Percentiles rank a stretch among this genome's conserved stretches.
These are phyloP conservation scores for Phytophthora colocasiae DNA, from an alignment of 352 stramenopile genomes.

Conservation along the genomic window DNA sequence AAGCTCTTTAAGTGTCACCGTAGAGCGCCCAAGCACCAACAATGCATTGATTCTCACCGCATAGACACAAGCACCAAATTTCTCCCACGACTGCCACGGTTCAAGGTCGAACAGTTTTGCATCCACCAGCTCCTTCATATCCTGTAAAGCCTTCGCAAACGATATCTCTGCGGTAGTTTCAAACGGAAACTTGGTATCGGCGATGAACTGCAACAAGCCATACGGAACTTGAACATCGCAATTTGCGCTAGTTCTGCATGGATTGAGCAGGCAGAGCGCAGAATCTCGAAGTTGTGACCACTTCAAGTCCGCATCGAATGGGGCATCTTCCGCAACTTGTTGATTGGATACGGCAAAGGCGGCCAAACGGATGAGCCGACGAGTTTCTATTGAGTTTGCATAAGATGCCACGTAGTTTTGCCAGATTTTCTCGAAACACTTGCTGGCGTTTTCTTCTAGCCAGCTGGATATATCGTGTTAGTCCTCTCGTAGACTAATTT, in stretches of 20 bases:
- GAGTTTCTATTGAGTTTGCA: background rate
- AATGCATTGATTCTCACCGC: constrained; percentile 44
- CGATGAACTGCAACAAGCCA: constrained; percentile 8
- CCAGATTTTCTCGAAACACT: constrained; percentile 11
- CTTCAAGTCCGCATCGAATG: constrained; percentile 23
- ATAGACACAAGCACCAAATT: constrained; percentile 51
- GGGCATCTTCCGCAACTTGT: background rate
- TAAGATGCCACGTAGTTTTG: constrained; percentile 5
- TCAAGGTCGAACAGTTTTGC: constrained; percentile 4
- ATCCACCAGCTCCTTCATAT: constrained; percentile 10
- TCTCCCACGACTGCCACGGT: constrained; percentile 19
- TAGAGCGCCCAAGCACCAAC: constrained; percentile 23
- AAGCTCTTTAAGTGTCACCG: too few relatives aligned
- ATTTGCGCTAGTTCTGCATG: background rate
- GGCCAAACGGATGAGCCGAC: constrained; percentile 8
- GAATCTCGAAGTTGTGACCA: constrained; percentile 40
- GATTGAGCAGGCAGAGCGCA: constrained; percentile 33
- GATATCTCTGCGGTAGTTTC: background rate
- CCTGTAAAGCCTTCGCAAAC: constrained; percentile 6
- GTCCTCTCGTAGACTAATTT: background rate
- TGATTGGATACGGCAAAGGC: constrained; percentile 10
- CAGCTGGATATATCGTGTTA: constrained; percentile 8
- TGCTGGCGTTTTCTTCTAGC: constrained; percentile 13
- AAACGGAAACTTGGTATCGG: background rate
- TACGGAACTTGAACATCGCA: constrained; percentile 19